phyloP scores from a whole-genome alignment of 148 eudicot genomes.

The Diospyros kaki region DNA sequence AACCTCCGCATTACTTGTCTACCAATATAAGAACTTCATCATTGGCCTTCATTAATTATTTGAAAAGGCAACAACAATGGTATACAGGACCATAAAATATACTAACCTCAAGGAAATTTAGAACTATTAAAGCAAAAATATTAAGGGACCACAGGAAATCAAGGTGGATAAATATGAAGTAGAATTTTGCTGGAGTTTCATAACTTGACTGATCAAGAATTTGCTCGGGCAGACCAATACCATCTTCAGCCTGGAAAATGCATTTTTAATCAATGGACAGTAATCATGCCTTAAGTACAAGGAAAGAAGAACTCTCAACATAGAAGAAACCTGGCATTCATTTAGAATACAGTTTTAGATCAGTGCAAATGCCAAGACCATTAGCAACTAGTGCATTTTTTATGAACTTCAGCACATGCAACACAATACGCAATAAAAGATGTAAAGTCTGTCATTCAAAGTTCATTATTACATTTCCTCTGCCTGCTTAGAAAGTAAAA shows the following conservation, averaged over 20 bases:
- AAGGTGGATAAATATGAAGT: slow-evolving; percentile 60
- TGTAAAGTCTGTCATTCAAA: too few relatives aligned
- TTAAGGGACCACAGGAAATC: slow-evolving; percentile 77
- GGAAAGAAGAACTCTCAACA: neutral
- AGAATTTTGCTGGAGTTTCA: slow-evolving; percentile 63
- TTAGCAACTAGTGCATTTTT: too few relatives aligned
- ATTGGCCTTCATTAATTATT: neutral
- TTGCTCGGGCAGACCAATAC: slow-evolving; percentile 87
- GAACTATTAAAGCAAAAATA: slow-evolving; percentile 63
- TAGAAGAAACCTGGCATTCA: neutral
- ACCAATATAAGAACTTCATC: neutral
- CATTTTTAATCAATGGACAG: slow-evolving; percentile 14
- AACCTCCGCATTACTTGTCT: neutral
- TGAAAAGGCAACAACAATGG: too few relatives aligned
- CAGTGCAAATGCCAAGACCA: neutral
- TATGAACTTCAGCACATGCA: too few relatives aligned
- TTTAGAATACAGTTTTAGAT: neutral
- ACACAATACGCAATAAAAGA: too few relatives aligned
- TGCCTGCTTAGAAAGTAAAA: too few relatives aligned
- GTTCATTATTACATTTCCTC: too few relatives aligned
- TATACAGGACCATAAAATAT: slow-evolving; percentile 1
- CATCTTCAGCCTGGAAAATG: slow-evolving; percentile 90
- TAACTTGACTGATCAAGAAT: slow-evolving; percentile 64
- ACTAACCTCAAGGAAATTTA: slow-evolving; percentile 81
- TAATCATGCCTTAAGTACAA: neutral